A percentile compares a stretch with the other conserved stretches of the same genome.
Conservation (phyloP, 306 rosid species). For the Ceratonia siliqua region DNA sequence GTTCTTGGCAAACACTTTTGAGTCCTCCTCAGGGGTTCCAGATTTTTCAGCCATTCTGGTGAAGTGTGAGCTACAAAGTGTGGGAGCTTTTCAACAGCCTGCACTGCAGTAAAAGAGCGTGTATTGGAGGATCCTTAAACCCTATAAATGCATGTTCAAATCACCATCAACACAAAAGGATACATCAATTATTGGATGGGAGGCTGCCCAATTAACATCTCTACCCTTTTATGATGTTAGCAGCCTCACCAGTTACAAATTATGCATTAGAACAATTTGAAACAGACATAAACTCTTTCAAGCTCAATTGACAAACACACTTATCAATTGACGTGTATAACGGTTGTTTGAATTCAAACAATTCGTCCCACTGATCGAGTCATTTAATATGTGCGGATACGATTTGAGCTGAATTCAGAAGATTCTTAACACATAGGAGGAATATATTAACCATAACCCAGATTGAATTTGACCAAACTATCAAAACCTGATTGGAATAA, state of each 20-base stretch:
- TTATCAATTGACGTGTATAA: neutral
- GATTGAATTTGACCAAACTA: neutral
- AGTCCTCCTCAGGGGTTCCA: conserved; percentile 31
- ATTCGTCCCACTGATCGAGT: neutral
- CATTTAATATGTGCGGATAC: neutral
- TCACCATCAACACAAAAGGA: neutral
- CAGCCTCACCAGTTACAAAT: neutral
- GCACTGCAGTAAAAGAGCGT: conserved; percentile 24
- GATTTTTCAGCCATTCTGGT: conserved; percentile 50
- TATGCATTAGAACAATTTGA: neutral
- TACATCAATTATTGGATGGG: neutral
- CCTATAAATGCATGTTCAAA: conserved; percentile 7
- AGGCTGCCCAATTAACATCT: neutral
- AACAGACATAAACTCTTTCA: neutral
- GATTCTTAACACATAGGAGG: neutral
- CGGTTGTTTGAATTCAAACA: neutral
- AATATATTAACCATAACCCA: neutral
- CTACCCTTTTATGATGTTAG: neutral
- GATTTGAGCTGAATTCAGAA: neutral
- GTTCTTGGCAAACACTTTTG: conserved; percentile 32
- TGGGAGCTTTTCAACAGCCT: neutral
- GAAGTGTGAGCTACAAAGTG: conserved; percentile 6
- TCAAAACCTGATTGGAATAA: neutral
- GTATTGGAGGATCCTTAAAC: conserved; percentile 26
- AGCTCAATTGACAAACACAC: neutral